phyloP scores from a whole-genome alignment of 495 filamentous ascomycete genomes.

The Penicillium steckii region DNA sequence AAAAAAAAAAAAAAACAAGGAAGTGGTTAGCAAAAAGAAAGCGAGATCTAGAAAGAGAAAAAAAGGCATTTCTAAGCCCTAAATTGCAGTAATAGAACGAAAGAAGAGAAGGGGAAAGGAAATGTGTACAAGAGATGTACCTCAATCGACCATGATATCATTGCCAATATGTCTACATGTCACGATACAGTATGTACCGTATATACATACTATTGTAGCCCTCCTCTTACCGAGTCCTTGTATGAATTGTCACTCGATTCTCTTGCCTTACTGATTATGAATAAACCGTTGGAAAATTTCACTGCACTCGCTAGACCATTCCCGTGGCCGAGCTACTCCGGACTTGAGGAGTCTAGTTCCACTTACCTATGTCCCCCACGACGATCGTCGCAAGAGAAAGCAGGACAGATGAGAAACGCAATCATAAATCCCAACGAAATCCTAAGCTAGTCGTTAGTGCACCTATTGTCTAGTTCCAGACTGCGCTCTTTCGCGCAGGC shows the following conservation, averaged over 20 bases:
- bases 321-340: conserved; percentile 22
- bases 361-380: neutral
- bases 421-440: neutral
- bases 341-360: neutral
- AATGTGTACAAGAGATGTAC: too few relatives aligned
- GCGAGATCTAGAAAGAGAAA: conserved; percentile 11
- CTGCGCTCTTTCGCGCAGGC: neutral
- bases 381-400: conserved; percentile 7
- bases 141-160: conserved; percentile 12
- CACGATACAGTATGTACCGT: neutral
- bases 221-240: too few relatives aligned
- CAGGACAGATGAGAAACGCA: neutral
- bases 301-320: too few relatives aligned
- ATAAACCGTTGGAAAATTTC: neutral
- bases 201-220: too few relatives aligned
- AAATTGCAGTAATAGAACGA: neutral
- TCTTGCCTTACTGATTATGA: neutral
- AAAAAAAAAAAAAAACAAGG: neutral
- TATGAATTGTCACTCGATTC: too few relatives aligned
- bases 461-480: neutral
- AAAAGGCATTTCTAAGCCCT: neutral
- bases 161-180: neutral
- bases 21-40: neutral
- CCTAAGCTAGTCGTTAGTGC: neutral
- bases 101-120: neutral